Evolutionary conservation across 345 rosid genomes (phyloP).

Genomic region (Anacardium occidentale): DNA sequence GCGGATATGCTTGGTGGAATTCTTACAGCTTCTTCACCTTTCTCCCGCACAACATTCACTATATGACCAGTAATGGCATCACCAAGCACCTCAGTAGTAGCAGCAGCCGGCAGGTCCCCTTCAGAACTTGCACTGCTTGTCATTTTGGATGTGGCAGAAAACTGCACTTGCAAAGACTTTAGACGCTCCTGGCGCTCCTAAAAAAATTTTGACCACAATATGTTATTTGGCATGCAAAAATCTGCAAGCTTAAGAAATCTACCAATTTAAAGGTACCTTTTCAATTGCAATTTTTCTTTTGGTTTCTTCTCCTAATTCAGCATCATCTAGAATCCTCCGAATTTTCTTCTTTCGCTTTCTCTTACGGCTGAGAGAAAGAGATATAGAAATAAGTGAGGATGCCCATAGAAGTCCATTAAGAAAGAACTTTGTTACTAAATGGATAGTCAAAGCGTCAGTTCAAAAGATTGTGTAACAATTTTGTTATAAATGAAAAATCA

Average conservation of each 20-base stretch:
- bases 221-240: conserved; percentile 20
- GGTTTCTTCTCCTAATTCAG: conserved; percentile 97
- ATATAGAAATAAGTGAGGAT: conserved; percentile 21
- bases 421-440: not conserved
- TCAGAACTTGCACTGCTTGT: conserved; percentile 40
- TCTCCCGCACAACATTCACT: conserved; percentile 97
- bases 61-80: conserved; percentile 78
- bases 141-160: conserved; percentile 62
- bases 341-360: conserved; percentile 78
- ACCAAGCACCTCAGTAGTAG: conserved; percentile 73
- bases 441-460: not conserved
- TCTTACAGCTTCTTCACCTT: conserved; percentile 91
- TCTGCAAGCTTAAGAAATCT: conserved; percentile 16
- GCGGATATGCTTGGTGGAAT: conserved; percentile 82
- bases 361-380: conserved; percentile 49
- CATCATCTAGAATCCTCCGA: conserved; percentile 92
- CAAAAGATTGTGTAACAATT: not conserved
- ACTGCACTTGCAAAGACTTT: conserved; percentile 73
- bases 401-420: not conserved
- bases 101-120: conserved; percentile 57
- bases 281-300: conserved; percentile 96
- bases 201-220: conserved; percentile 26
- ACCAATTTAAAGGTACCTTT: conserved; percentile 51
- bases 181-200: conserved; percentile 98
- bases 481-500: not conserved